Conservation (phyloP, 805 yeast genomes). For the Zygosaccharomyces kombuchaensis region DNA sequence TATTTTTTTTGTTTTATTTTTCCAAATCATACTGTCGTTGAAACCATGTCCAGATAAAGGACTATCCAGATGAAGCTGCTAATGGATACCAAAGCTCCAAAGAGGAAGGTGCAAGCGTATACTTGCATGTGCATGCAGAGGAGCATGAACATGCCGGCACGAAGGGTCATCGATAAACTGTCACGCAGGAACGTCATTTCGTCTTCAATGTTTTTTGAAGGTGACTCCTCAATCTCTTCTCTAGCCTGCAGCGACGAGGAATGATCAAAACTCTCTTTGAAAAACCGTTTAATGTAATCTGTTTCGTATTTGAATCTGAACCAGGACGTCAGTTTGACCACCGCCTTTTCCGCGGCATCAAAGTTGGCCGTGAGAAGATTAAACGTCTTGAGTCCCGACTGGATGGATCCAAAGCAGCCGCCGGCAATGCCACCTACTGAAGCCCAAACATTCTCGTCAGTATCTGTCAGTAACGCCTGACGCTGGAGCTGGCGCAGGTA, state of each 20-base stretch:
- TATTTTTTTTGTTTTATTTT: too few relatives aligned
- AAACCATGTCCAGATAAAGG: slow-evolving; percentile 11
- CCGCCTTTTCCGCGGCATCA: not conserved
- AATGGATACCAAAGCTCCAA: slow-evolving; percentile 11
- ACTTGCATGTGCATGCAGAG: slow-evolving; percentile 10
- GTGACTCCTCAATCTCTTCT: not conserved
- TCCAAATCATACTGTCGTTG: not conserved
- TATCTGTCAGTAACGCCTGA: not conserved
- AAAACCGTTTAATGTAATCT: not conserved
- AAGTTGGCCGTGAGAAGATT: not conserved
- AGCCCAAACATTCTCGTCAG: not conserved
- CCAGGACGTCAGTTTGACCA: not conserved
- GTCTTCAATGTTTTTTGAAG: slow-evolving; percentile 3
- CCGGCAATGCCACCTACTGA: not conserved
- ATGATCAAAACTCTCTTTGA: not conserved
- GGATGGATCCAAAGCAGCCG: not conserved
- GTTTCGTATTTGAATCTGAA: not conserved
- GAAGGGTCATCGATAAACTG: slow-evolving; percentile 6
- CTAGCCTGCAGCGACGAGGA: not conserved
- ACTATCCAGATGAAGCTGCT: slow-evolving; percentile 13
- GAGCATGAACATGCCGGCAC: slow-evolving; percentile 13
- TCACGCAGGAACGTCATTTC: slow-evolving; percentile 13
- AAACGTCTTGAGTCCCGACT: slow-evolving; percentile 2
- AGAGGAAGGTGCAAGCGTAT: slow-evolving; percentile 10
- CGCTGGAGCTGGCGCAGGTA: not conserved